Evolutionary conservation across 2,329 filamentous ascomycete species (phyloP), one percentile per base, ranked within the genome.

Genomic region (Colletotrichum cuscutae): DNA sequence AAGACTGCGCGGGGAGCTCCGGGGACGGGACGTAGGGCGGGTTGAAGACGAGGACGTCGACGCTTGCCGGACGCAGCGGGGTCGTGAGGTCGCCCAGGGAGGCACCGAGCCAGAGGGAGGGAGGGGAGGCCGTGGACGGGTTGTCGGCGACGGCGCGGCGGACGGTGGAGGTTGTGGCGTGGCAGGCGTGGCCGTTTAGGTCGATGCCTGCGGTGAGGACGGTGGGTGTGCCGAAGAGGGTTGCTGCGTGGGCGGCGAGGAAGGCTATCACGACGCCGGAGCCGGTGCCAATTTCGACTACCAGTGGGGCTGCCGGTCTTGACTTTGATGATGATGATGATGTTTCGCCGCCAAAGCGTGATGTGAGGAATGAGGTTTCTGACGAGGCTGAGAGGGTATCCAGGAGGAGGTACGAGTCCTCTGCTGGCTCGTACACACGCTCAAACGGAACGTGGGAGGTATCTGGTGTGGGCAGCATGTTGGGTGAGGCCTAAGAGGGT

Each of bases 181-280:
- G 81, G 81, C 95, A 98, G 1, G 97, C 97, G 81, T 95, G 92
- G 35, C 87, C 86, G 81, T 98, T 98, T 77, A 98, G 90, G 84
- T 99, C 97, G 68, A 95, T 88, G 15, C 94, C 95, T 3, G 95
- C 84, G 0, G 94, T 91, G 64, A 97, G 85, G 61, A 97, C 83
- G 78, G 91, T 87, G 12, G 83, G 79, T n/a, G 91, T 90, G 54
- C 93, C 93, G 78, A 99, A 93, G 69, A 98, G 91, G 12, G 84
- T 81, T 13, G 84, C 75, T 1, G 95, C 90, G 80, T 98, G 92
- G 15, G 94, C 94, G 72, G 93, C 90, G 62, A 94, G 85, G 82
- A 99, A 99, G 68, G 92, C 94, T 53, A 98, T 88, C n/a, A 99
- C 94, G 12, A 99, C 93, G 72, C 97, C 97, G 0, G 96, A 98